Base-by-base conservation (phyloP, 2,329 filamentous ascomycete genomes). In the Fusarium goolgardi region DNA sequence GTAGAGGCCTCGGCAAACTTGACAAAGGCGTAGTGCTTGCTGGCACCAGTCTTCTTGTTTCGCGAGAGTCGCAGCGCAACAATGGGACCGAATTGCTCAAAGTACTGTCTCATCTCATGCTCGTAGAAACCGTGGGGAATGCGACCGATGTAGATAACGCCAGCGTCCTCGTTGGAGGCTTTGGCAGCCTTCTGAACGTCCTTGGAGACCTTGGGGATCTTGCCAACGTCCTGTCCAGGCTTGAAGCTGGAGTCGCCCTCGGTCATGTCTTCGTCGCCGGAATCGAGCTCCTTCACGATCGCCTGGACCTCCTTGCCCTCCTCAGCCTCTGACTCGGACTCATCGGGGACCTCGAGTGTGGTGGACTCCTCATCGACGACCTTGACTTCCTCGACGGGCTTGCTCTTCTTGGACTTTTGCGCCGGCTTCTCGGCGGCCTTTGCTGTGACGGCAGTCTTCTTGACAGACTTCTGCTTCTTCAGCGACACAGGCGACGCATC, bases 41-140 rank as follows among this genome's bases (percentile, higher is more conserved):
- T 94, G 60, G 89, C 88, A 57, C 96, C 96, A 2, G 94, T 98
- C 79, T 91, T 91, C 80, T 92, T 93, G 85, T 97, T 98, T 74
- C 96, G 91, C 29, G 94, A 96, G 44, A 99, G 85, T 67, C 95
- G 90, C 59, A 97, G 85, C 57, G 81, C 89, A 53, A 84, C 87
- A 73, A 99, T 93, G 16, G 88, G 84, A 71, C 96, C 96, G 72
- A 99, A 99, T 79, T 99, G 96, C 55, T 89, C 87, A 77, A 98
- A 97, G 84, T 98, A 99, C 69, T 90, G 89, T 73, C 88, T 89
- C 91, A 99, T 96, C 81, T 98, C 91, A 75, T 94, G 88, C 82
- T 99, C 96, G 85, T 95, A 98, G 88, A 99, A 99, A 81, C 96
- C 82, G 81, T 96, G 93, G 39, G 94, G 94, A 63, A 97, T 90